Conservation (phyloP, 495 filamentous ascomycete genomes). For the Bacidia gigantensis region DNA sequence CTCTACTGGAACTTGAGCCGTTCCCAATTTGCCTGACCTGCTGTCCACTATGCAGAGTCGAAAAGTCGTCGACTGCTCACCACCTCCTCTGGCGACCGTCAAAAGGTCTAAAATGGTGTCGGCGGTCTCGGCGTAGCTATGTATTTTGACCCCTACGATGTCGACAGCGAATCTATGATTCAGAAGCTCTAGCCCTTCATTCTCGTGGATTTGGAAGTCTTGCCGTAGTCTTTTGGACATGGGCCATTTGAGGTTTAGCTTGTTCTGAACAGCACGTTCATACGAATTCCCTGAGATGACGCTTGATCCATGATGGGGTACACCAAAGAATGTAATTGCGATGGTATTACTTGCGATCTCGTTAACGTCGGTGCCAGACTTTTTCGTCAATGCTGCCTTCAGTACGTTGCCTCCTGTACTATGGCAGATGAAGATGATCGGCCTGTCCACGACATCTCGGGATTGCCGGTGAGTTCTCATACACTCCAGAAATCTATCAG, state of each 20-base stretch:
- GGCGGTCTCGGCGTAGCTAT: conserved; percentile 51
- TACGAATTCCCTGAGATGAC: conserved; percentile 47
- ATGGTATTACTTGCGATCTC: conserved; percentile 42
- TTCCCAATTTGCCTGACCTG: conserved; percentile 14
- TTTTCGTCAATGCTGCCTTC: conserved; percentile 24
- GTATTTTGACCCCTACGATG: conserved; percentile 49
- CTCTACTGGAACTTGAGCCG: conserved; percentile 14
- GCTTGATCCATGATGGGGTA: conserved; percentile 51
- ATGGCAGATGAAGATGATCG: conserved; percentile 51
- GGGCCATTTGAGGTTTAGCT: conserved; percentile 40
- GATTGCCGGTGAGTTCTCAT: conserved; percentile 1
- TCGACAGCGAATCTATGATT: conserved; percentile 45
- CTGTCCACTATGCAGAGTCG: conserved; percentile 23
- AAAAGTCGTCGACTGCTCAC: conserved; percentile 21
- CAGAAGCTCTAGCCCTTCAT: conserved; percentile 32
- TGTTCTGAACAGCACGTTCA: conserved; percentile 36
- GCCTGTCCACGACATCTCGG: conserved; percentile 25
- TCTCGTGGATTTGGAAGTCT: conserved; percentile 35
- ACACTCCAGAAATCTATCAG: conserved; percentile 9
- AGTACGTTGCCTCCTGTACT: conserved; percentile 45
- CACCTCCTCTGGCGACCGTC: conserved; percentile 17
- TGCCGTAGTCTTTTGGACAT: conserved; percentile 36
- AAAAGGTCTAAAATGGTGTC: conserved; percentile 43
- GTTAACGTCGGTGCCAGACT: conserved; percentile 12
- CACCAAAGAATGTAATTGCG: conserved; percentile 48